These are phyloP conservation scores for Dissophora globulifera DNA, from an alignment of 192 early-diverging fungal species.

Conservation along the genomic window DNA sequence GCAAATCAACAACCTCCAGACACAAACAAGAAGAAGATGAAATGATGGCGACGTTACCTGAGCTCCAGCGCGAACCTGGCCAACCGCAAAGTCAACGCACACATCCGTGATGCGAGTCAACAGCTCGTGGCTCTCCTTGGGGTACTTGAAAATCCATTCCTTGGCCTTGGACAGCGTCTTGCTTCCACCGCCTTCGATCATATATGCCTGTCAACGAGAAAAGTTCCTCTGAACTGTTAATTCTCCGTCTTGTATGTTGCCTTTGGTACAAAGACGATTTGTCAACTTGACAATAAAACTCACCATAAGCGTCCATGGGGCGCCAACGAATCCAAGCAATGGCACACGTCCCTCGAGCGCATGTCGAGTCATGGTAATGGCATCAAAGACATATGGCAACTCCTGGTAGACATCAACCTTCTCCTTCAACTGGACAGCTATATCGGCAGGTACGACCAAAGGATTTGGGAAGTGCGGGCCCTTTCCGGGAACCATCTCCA, in stretches of 20 bases:
- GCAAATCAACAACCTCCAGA: too few species aligned
- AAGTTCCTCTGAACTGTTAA: not conserved
- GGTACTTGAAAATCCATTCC: slow-evolving; percentile 86
- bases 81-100: slow-evolving; percentile 85
- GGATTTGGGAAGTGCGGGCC: slow-evolving; percentile 93
- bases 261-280: too few species aligned
- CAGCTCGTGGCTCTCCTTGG: slow-evolving; percentile 78
- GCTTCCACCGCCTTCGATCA: slow-evolving; percentile 98
- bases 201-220: slow-evolving; percentile 74
- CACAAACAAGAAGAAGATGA: not conserved
- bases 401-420: slow-evolving; percentile 78
- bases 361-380: slow-evolving; percentile 92
- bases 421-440: slow-evolving; percentile 66
- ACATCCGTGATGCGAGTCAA: slow-evolving; percentile 87
- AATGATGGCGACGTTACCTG: slow-evolving; percentile 64
- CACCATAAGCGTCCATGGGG: slow-evolving; percentile 96
- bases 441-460: slow-evolving; percentile 74
- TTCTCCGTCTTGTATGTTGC: too few species aligned
- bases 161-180: slow-evolving; percentile 93
- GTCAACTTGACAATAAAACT: too few species aligned
- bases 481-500: slow-evolving; percentile 92
- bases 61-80: slow-evolving; percentile 95
- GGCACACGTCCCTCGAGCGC: slow-evolving; percentile 87
- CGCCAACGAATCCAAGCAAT: slow-evolving; percentile 95
- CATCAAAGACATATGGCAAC: slow-evolving; percentile 92